Base-by-base conservation (phyloP, 2,329 filamentous ascomycete genomes). In the Tolypocladium capitatum region DNA sequence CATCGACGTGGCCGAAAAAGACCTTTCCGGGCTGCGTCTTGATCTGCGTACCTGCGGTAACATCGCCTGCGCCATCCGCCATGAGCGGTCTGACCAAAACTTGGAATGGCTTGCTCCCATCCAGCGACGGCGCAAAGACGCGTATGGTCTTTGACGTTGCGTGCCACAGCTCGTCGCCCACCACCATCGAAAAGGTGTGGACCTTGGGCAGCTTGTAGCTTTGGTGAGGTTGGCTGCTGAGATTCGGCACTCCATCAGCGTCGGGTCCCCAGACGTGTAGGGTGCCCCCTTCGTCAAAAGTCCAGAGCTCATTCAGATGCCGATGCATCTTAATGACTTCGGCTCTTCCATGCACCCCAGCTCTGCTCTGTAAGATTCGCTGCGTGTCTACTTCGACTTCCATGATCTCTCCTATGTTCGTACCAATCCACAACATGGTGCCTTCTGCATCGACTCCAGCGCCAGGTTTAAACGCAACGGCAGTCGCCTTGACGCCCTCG, bases 1-100 rank as follows among this genome's bases (percentile, higher is more conserved):
- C 92, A 63, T 98, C 92, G 13, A 78, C 80, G 61, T 98, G 92
- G 1, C 92, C 92, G 55, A 98, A 84, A 63, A 89, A 95, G 1
- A 94, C 82, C 52, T 83, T 81, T 48, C 86, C 85, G 0, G 84
- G 81, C 42, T 90, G 79, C 24, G 82, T 81, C 45, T 78, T 83
- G 31, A 94, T 73, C 46, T 83, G 75, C 2, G 90, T 79, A 5
- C 89, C 91, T 1, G 87, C 87, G 1, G 87, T 94, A 14, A 98
- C 81, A 52, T 97, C 91, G 14, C 90, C 90, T 10, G 85, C 82
- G 48, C 81, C 81, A 16, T 84, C 78, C 46, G 86, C 79, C 14
- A 75, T 68, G 1, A 97, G 64, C 1, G 89, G 83, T 36, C 80
- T 75, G 48, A 83, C 75, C 18, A 89, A 72, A 1, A 92, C 77